Conservation (phyloP, 805 yeast species). For the Vanderwaltozyma polyspora region DNA sequence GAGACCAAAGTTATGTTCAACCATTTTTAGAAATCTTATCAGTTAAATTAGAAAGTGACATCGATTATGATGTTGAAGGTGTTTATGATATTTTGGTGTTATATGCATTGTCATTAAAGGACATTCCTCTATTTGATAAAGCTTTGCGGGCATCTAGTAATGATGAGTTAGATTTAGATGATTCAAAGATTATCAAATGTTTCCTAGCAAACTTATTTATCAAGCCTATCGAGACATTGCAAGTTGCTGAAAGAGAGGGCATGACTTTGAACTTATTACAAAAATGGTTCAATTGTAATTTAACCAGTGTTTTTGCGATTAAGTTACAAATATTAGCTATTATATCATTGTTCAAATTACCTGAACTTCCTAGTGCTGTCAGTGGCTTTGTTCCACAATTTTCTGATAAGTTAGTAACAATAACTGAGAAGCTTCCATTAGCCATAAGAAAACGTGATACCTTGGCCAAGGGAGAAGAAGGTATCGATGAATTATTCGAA, state of each 20-base stretch:
- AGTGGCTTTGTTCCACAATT: slow-evolving; percentile 35
- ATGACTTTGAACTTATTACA: slow-evolving; percentile 41
- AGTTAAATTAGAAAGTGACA: slow-evolving; percentile 21
- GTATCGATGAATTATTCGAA: slow-evolving; percentile 19
- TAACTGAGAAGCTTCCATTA: slow-evolving; percentile 53
- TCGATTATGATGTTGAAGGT: slow-evolving; percentile 31
- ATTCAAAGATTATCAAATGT: slow-evolving; percentile 43
- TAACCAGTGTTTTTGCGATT: slow-evolving; percentile 64
- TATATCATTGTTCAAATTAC: slow-evolving; percentile 37
- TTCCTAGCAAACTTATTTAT: slow-evolving; percentile 52
- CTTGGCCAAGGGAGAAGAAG: slow-evolving; percentile 41
- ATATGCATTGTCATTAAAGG: slow-evolving; percentile 24
- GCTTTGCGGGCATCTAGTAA: slow-evolving; percentile 23
- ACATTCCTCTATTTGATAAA: slow-evolving; percentile 21
- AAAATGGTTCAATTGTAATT: slow-evolving; percentile 50
- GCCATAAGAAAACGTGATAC: slow-evolving; percentile 61
- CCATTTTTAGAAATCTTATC: slow-evolving; percentile 21
- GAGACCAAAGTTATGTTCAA: slow-evolving; percentile 19
- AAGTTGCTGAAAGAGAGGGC: slow-evolving; percentile 36
- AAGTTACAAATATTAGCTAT: slow-evolving; percentile 63
- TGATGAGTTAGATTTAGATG: slow-evolving; percentile 27
- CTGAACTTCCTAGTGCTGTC: slow-evolving; percentile 30
- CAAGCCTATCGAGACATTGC: slow-evolving; percentile 47
- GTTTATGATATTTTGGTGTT: slow-evolving; percentile 26
- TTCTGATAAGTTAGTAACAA: slow-evolving; percentile 38